A percentile compares a stretch with the other conserved stretches of the same genome.
Evolutionary conservation across 164 flowering plant species (phyloP).

Genomic region (Magnolia officinalis): DNA sequence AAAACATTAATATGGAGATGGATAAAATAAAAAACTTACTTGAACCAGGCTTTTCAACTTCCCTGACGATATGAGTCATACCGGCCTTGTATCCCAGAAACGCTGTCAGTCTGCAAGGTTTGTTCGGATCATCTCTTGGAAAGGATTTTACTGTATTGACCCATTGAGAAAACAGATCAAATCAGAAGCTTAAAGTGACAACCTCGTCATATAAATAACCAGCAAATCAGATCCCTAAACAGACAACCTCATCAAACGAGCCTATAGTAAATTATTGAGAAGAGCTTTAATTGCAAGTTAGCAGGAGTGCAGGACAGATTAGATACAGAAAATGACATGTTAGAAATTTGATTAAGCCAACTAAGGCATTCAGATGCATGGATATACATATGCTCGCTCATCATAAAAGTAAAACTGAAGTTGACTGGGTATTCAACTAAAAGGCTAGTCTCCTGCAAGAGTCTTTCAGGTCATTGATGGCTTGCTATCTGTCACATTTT

Average conservation of each 20-base stretch:
- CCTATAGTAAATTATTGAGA: too few species aligned
- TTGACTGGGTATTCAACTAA: too few species aligned
- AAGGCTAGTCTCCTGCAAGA: too few species aligned
- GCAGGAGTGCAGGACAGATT: too few species aligned
- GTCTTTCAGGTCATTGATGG: too few species aligned
- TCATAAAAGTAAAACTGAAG: too few species aligned
- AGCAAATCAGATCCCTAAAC: background rate
- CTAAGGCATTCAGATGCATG: too few species aligned
- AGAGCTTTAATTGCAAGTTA: too few species aligned
- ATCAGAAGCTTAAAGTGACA: background rate
- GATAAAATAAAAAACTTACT: slow-evolving; percentile 30
- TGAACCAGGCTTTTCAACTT: slow-evolving; percentile 72
- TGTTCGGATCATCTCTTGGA: slow-evolving; percentile 60
- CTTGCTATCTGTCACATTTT: too few species aligned
- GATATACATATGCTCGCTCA: too few species aligned
- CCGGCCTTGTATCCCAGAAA: slow-evolving; percentile 77
- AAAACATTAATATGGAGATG: background rate
- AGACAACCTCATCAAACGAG: background rate
- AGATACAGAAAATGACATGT: too few species aligned
- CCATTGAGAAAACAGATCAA: background rate
- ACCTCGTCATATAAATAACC: background rate
- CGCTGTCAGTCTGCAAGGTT: slow-evolving; percentile 61
- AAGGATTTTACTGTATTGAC: slow-evolving; percentile 63
- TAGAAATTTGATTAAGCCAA: too few species aligned
- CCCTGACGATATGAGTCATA: slow-evolving; percentile 74